Base-by-base conservation (phyloP, 2,329 filamentous ascomycete genomes). In the Penicillium sp. region DNA sequence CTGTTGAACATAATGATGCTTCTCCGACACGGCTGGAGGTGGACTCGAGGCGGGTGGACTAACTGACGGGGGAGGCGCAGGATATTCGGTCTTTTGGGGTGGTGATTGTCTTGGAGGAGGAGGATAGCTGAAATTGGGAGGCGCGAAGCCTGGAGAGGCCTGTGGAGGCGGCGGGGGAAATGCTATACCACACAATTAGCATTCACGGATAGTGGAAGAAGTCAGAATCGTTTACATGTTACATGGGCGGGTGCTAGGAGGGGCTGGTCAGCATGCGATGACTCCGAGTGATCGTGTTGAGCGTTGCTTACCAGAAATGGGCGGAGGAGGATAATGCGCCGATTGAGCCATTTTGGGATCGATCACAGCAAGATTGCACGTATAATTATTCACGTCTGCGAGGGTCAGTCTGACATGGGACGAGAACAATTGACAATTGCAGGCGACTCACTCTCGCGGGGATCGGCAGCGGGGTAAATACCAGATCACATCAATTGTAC, bases 41-140 rank as follows among this genome's bases (percentile, higher is more conserved):
- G 46, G 36, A 13, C 15, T 45, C 3, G 23, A 23, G 15, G 37
- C 27, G 0, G 41, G 45, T 3, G 45, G 42, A 21, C 36, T 46
- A 2, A 36, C 36, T 7, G 43, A 41, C n/a, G 27, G 28, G 3
- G 23, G 41, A 10, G 30, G 40, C 0, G 32, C 40, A 4, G 43
- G 35, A 30, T 51, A 49, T 7, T 3, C 38, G 19, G 14, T 25
- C 31, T 35, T 33, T 6, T 27, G 27, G 6, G 55, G 46, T n/a
- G 43, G 33, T 0, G 50, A 44, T 14, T 60, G 54, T 8, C 25
- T 43, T 6, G 59, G 58, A 3, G 58, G 57, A n/a, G 58, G 57
- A 2, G 54, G 54, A 16, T 59, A 62, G 25, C 47, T 35, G 30
- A 39, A 42, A 15, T 45, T 46, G 8, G 45, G 31, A 10, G 41